These are phyloP conservation scores for Paramecium caudatum DNA, from an alignment of 73 alveolate species.

Conservation along the genomic window DNA sequence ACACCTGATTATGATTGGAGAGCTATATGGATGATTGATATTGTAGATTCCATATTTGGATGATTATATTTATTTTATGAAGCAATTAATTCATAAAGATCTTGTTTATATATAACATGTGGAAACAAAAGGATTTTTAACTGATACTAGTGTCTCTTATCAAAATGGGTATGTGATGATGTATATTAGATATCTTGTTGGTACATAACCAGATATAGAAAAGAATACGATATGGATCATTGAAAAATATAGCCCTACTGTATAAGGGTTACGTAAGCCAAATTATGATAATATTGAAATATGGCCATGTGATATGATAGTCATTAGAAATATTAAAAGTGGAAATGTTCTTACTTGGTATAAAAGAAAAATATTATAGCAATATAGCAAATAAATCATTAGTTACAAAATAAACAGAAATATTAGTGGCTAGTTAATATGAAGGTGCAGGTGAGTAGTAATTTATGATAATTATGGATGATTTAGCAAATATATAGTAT, in stretches of 20 bases:
- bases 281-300: constrained; percentile 29
- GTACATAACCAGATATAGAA: not conserved
- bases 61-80: not conserved
- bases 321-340: not conserved
- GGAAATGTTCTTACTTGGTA: constrained; percentile 36
- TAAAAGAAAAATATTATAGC: not conserved
- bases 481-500: not conserved
- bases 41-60: not conserved
- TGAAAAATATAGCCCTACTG: constrained; percentile 44
- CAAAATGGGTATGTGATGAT: constrained; percentile 23
- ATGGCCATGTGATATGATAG: constrained; percentile 66
- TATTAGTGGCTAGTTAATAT: not conserved
- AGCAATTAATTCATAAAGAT: constrained; percentile 44
- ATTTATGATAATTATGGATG: not conserved
- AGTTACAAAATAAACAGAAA: constrained; percentile 53
- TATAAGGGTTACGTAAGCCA: not conserved
- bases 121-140: constrained; percentile 6
- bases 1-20: not conserved
- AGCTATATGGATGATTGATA: constrained; percentile 2
- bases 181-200: not conserved
- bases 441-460: constrained; percentile 61
- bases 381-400: constrained; percentile 1
- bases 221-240: constrained; percentile 27
- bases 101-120: not conserved
- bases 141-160: constrained; percentile 40